Evolutionary conservation across 1,284 basidiomycete genomes (phyloP), one percentile per base, ranked within the genome.

Genomic region (Exsudoporus floridanus): DNA sequence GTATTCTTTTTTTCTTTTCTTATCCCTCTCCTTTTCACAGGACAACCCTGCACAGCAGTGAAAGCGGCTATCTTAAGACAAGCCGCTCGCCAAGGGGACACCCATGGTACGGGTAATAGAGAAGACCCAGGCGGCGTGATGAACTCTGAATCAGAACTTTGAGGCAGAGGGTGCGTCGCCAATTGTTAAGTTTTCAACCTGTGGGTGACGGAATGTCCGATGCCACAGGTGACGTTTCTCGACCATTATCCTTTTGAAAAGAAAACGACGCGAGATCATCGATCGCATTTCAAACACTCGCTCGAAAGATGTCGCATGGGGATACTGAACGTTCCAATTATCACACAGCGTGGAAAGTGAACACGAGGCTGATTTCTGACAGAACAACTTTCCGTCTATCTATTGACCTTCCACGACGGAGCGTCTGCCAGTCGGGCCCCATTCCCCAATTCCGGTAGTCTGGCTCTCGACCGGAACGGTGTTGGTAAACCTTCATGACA

Each of bases 91-190:
- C 27, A 28, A 28, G 27, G 27, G 12, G 28, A 10, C 12, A 30
- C 28, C 28, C 28, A 30, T 10, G 25, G 28, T 30, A 30, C 12
- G 28, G 12, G 12, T 30, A 13, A 30, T 13, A 44, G 43, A 43
- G 18, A 38, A 51, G 21, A 48, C 19, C 9, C 31, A 56, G 38
- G 54, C 33, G 23, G 30, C 43, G 31, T 37, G 41, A 44, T 35
- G 18, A 14, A 16, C 14, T 18, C 41, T 37, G 52, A 40, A 19
- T 18, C 41, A 44, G 52, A 40, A 19, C 10, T 8, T 19, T 33
- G 43, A 35, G 14, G 16, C n/a, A 23, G 28, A 35, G 23, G 33
- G 13, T 41, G 9, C 14, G 35, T n/a, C 39, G 35, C 30, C 21
- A 21, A 18, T 35, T 18, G 35, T 23, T 30, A 10, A 28, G 8